phyloP scores from a whole-genome alignment of 2,329 filamentous ascomycete species.

The Exophiala viscosa region DNA sequence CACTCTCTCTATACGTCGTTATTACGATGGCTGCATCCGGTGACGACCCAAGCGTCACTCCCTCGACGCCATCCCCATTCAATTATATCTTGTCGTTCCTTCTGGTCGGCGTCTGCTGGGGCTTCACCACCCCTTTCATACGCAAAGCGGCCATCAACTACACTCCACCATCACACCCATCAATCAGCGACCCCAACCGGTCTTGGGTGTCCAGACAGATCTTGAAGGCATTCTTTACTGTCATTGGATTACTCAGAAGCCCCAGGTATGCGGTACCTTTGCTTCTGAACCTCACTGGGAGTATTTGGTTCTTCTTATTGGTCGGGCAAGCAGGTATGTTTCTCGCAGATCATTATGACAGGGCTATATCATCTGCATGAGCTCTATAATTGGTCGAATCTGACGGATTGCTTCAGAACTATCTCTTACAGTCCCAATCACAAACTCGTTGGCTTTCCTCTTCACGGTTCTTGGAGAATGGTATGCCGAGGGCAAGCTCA shows the following conservation, averaged over 20 bases:
- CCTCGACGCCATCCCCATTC: conserved; percentile 47
- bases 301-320: conserved; percentile 92
- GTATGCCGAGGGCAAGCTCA: conserved; percentile 89
- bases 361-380: too few relatives aligned
- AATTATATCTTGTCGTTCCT: conserved; percentile 88
- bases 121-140: conserved; percentile 89
- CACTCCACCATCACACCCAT: conserved; percentile 50
- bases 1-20: too few relatives aligned
- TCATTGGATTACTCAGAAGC: conserved; percentile 72
- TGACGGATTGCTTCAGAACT: conserved; percentile 59
- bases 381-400: too few relatives aligned
- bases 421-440: conserved; percentile 89
- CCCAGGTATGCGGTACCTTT: conserved; percentile 82
- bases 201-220: conserved; percentile 62
- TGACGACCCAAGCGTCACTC: background rate
- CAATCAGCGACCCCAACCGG: conserved; percentile 33
- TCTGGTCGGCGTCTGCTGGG: conserved; percentile 83
- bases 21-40: background rate
- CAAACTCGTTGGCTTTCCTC: conserved; percentile 90
- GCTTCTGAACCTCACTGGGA: conserved; percentile 84
- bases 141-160: conserved; percentile 76
- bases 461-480: conserved; percentile 94
- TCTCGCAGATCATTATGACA: background rate
- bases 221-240: conserved; percentile 66
- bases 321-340: conserved; percentile 83